These are phyloP conservation scores for Penicillium cataractarum DNA, from an alignment of 495 filamentous ascomycete species.

Conservation along the genomic window DNA sequence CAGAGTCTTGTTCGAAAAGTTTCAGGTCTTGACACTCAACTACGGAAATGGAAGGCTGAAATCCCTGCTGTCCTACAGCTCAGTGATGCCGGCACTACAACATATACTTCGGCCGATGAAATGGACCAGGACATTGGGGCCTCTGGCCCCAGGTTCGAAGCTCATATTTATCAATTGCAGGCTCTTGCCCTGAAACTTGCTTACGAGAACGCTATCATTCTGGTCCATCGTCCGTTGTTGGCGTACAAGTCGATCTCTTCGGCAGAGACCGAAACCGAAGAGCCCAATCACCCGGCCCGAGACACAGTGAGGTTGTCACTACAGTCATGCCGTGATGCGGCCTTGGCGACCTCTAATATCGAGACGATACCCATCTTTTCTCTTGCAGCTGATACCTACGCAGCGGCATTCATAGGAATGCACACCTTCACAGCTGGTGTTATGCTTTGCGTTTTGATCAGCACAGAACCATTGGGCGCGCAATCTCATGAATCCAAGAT, in stretches of 20 bases:
- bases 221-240: conserved; percentile 31
- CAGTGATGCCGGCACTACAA: neutral
- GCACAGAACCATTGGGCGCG: conserved; percentile 26
- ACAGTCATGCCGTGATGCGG: conserved; percentile 30
- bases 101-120: conserved; percentile 25
- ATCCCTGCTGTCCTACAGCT: conserved; percentile 21
- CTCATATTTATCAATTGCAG: conserved; percentile 36
- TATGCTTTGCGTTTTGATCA: conserved; percentile 30
- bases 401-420: conserved; percentile 34
- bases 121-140: conserved; percentile 35
- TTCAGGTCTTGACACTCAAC: conserved; percentile 1
- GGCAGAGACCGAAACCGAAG: neutral
- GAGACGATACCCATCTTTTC: conserved; percentile 16
- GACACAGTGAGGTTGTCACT: conserved; percentile 20
- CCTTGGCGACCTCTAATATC: conserved; percentile 28
- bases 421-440: conserved; percentile 38
- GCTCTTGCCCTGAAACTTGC: conserved; percentile 31
- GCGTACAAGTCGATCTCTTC: conserved; percentile 19
- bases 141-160: conserved; percentile 29
- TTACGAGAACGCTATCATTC: conserved; percentile 32
- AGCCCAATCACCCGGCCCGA: neutral
- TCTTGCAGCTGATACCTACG: conserved; percentile 34
- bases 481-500: conserved; percentile 25
- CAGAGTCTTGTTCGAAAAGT: conserved; percentile 22
- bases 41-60: conserved; percentile 26